Percentiles rank a stretch among this genome's conserved stretches.
phyloP scores from a whole-genome alignment of 768 basidiomycete genomes.

The Kwoniella heveanensis region DNA sequence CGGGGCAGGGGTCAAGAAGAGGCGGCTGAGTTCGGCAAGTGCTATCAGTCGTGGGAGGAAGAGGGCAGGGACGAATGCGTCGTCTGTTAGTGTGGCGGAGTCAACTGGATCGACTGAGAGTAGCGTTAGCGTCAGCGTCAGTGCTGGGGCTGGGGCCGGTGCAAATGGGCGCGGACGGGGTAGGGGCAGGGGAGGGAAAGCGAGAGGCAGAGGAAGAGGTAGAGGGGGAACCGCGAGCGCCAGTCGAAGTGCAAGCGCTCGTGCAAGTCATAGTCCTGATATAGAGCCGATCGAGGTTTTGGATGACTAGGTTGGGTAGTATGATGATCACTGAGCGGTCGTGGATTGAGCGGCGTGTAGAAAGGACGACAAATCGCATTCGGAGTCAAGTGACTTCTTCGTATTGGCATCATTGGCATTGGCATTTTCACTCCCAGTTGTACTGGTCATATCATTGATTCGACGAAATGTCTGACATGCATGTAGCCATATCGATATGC shows the following conservation, averaged over 20 bases:
- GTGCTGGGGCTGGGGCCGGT: neutral
- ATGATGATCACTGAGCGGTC: no score
- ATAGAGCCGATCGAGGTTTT: neutral
- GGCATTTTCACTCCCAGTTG: no score
- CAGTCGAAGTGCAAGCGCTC: neutral
- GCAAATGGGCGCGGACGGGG: neutral
- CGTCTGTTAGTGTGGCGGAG: conserved; percentile 9
- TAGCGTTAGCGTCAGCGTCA: neutral
- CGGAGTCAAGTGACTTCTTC: no score
- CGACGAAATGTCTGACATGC: no score
- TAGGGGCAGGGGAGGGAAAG: conserved; percentile 11
- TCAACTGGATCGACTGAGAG: conserved; percentile 8
- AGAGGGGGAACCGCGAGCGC: conserved; percentile 3
- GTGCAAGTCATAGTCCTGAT: neutral
- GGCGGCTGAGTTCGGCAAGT: conserved; percentile 13
- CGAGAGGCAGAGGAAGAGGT: conserved; percentile 5
- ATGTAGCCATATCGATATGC: no score
- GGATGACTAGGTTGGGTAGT: no score
- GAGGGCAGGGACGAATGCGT: conserved; percentile 10
- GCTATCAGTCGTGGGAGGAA: conserved; percentile 10
- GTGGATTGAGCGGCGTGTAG: no score
- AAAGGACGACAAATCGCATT: no score
- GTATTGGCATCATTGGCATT: no score
- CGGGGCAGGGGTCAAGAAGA: conserved; percentile 19
- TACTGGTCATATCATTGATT: no score